Conservation (phyloP, 2,329 filamentous ascomycete genomes). For the Xylaria sp. region DNA sequence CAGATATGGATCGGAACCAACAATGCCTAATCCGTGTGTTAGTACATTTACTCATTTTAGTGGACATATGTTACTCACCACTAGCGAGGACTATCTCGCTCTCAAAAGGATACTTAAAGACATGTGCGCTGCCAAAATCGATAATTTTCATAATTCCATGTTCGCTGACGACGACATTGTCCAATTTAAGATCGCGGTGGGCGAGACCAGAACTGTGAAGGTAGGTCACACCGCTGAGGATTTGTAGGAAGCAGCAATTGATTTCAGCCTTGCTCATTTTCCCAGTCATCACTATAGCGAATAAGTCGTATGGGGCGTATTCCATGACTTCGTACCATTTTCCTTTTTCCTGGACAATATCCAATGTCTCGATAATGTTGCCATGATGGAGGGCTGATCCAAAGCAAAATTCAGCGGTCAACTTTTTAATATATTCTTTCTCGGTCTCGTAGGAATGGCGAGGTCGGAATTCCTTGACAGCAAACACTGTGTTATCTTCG, state of each 20-base stretch:
- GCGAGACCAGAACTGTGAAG: constrained; percentile 94
- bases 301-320: constrained; percentile 94
- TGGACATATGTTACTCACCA: constrained; percentile 66
- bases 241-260: constrained; percentile 91
- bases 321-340: constrained; percentile 99
- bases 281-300: constrained; percentile 98
- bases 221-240: constrained; percentile 93
- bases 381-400: constrained; percentile 96
- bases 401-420: constrained; percentile 98
- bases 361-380: constrained; percentile 97
- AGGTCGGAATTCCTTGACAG: constrained; percentile 95
- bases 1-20: constrained; percentile 92
- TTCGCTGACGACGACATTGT: constrained; percentile 97
- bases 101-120: constrained; percentile 98
- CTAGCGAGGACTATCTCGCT: constrained; percentile 83
- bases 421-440: constrained; percentile 96
- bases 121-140: constrained; percentile 96
- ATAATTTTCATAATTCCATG: constrained; percentile 99
- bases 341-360: constrained; percentile 92
- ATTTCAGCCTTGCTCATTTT: constrained; percentile 95
- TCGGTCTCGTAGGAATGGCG: constrained; percentile 93
- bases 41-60: constrained; percentile 16
- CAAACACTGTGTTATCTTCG: constrained; percentile 92
- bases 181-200: constrained; percentile 93
- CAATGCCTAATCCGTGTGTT: constrained; percentile 60